Percentiles rank a stretch among this genome's conserved stretches.
Conservation (phyloP, 139 green algal species). For the Auxenochlorella pyrenoidosa region DNA sequence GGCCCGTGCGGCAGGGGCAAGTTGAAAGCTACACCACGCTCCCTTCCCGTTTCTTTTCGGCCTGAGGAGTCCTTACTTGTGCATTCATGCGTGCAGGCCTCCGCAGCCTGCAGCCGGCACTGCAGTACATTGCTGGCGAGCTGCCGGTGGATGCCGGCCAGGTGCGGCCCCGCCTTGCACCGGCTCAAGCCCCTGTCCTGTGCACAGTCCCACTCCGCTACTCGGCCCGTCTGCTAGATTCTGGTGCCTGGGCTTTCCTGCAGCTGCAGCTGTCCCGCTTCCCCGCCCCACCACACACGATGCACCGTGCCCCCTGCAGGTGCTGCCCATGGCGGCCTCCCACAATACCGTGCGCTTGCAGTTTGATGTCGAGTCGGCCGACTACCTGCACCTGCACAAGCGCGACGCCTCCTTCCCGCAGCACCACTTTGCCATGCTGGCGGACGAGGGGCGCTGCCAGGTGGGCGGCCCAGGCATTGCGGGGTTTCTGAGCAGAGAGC, state of each 20-base stretch:
- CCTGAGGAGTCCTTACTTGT: neutral
- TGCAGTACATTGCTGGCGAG: constrained; percentile 82
- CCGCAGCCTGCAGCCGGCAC: constrained; percentile 59
- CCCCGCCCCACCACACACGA: no score
- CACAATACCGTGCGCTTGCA: constrained; percentile 76
- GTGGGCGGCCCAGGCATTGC: constrained; percentile 29
- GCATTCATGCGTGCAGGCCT: constrained; percentile 30
- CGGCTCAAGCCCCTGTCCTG: neutral
- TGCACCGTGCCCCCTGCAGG: neutral
- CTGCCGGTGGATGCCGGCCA: constrained; percentile 58
- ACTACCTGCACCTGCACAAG: constrained; percentile 69
- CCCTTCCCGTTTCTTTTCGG: neutral
- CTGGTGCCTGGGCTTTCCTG: no score
- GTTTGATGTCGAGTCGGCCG: constrained; percentile 73
- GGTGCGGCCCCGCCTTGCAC: neutral
- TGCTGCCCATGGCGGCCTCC: constrained; percentile 61
- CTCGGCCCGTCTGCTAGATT: no score
- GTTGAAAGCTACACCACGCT: neutral
- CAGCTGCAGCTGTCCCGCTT: no score
- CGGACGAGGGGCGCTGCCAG: constrained; percentile 54
- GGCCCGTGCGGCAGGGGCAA: neutral
- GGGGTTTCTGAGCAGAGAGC: no score
- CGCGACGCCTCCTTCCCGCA: constrained; percentile 73
- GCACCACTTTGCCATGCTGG: constrained; percentile 66
- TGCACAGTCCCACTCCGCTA: neutral